A percentile compares a stretch with the other conserved stretches of the same genome.
phyloP scores from a whole-genome alignment of 768 basidiomycete species.

The Amanita fuliginea region DNA sequence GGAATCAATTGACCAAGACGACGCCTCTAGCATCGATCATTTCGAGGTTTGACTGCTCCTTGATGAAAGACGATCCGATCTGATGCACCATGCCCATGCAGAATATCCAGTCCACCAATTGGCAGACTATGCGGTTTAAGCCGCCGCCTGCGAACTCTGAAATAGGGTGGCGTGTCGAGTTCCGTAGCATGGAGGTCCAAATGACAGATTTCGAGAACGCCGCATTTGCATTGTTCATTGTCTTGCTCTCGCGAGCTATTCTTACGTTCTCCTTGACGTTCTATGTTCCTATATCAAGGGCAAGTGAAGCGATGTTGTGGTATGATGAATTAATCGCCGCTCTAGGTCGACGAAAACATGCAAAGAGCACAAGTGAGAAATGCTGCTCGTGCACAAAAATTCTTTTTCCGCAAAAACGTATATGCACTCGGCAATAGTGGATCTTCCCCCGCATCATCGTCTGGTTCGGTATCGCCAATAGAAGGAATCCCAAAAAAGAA shows the following conservation, averaged over 20 bases:
- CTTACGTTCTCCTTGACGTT: conserved; percentile 86
- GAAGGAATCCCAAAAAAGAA: conserved; percentile 30
- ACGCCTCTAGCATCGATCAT: conserved; percentile 79
- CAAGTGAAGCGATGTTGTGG: conserved; percentile 14
- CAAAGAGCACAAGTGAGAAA: conserved; percentile 74
- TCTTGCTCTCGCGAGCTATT: conserved; percentile 89
- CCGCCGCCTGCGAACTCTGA: conserved; percentile 88
- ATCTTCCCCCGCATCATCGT: conserved; percentile 33
- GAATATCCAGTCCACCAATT: conserved; percentile 99
- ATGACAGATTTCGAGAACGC: conserved; percentile 99
- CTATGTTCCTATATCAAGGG: conserved; percentile 96
- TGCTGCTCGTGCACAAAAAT: conserved; percentile 63
- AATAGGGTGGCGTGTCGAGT: conserved; percentile 98
- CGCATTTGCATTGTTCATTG: conserved; percentile 90
- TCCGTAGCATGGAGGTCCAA: conserved; percentile 98
- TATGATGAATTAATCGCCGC: not conserved
- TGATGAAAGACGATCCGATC: not conserved
- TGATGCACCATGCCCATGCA: conserved; percentile 19
- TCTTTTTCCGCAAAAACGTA: conserved; percentile 85
- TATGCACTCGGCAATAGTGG: conserved; percentile 44
- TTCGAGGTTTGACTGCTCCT: conserved; percentile 59
- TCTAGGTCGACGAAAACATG: conserved; percentile 97
- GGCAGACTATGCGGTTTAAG: conserved; percentile 98
- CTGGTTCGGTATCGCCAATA: conserved; percentile 26
- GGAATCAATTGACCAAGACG: conserved; percentile 90